Conservation (phyloP, 148 eudicot species). For the Nepenthes mirabilis region DNA sequence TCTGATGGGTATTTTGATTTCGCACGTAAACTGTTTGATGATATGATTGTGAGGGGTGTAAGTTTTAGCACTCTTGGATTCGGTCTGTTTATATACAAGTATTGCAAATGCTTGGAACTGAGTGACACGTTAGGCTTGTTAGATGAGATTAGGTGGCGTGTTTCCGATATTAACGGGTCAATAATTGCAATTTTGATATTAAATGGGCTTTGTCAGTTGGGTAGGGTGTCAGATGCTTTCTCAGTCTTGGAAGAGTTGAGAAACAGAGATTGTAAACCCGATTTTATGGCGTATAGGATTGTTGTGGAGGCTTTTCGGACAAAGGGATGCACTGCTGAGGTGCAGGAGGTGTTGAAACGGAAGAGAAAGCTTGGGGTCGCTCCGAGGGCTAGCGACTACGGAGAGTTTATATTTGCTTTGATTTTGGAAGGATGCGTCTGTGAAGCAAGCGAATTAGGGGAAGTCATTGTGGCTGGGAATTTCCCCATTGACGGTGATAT, state of each 20-base stretch:
- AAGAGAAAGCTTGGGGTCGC: conserved; percentile 89
- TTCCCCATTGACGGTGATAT: conserved; percentile 77
- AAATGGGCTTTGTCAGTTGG: conserved; percentile 55
- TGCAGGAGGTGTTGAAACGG: conserved; percentile 53
- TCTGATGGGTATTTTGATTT: conserved; percentile 30
- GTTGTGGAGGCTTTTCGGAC: conserved; percentile 54
- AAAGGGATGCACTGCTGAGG: conserved; percentile 46
- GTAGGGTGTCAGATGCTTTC: conserved; percentile 39
- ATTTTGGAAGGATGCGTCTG: conserved; percentile 44
- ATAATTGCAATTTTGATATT: conserved; percentile 52
- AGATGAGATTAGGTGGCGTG: conserved; percentile 31
- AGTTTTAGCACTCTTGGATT: conserved; percentile 61
- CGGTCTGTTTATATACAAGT: conserved; percentile 59
- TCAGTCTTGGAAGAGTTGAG: conserved; percentile 53
- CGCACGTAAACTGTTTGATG: conserved; percentile 61
- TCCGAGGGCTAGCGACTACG: conserved; percentile 52
- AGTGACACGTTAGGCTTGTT: conserved; percentile 30
- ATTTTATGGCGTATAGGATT: conserved; percentile 83
- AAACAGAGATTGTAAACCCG: conserved; percentile 64
- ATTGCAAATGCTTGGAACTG: conserved; percentile 28
- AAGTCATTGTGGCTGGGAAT: conserved; percentile 62
- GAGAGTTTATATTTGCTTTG: conserved; percentile 40
- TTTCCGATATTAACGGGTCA: conserved; percentile 43
- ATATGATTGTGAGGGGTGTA: conserved; percentile 51
- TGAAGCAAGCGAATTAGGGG: conserved; percentile 77